Evolutionary conservation across 2,329 filamentous ascomycete species (phyloP), one percentile per base, ranked within the genome.

Genomic region (Cercospora citrullina): DNA sequence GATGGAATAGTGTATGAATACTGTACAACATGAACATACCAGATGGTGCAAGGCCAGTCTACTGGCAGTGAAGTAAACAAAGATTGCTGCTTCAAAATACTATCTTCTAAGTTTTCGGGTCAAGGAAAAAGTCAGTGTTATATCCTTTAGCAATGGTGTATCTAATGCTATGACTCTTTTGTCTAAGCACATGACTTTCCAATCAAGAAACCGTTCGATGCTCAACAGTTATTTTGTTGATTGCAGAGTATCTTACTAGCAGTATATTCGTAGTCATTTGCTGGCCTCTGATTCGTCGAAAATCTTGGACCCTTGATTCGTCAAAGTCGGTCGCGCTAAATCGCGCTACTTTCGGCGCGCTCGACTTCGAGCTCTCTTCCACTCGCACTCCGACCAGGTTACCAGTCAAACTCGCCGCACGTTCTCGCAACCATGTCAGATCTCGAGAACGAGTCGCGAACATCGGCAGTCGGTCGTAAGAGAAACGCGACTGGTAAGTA

Each of bases 381-480:
- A 31, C 16, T n/a, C 3, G 12, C 26, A 33, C 53, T 30, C 26
- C 26, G 26, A 16, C 8, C 16, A 26, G 7, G 0, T 18, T 2
- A 30, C 26, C 53, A 31, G 9, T n/a, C n/a, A 58, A 18, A 14
- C 1, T 12, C 53, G 2, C 26, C 14, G 26, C 26, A 30, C 2
- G 1, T 23, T 28, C 21, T 33, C 53, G 33, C 58, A 26, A 45
- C 21, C 18, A 67, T 67, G 65, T 64, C 61, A 31, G 65, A 64
- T 45, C 59, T 61, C 12, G 65, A 64, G 21, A 60, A 39, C 30
- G 65, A 67, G 23, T 67, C 65, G 26, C 53, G 65, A n/a, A 64
- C 65, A 28, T 51, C 55, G 4, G 61, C 65, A 53, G 65, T 67
- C 21, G 65, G 65, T 26, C 60, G 65, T 6, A 67, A 67, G 14